phyloP scores from a whole-genome alignment of 371 early-diverging fungal species.

The Mucor ambiguus region DNA sequence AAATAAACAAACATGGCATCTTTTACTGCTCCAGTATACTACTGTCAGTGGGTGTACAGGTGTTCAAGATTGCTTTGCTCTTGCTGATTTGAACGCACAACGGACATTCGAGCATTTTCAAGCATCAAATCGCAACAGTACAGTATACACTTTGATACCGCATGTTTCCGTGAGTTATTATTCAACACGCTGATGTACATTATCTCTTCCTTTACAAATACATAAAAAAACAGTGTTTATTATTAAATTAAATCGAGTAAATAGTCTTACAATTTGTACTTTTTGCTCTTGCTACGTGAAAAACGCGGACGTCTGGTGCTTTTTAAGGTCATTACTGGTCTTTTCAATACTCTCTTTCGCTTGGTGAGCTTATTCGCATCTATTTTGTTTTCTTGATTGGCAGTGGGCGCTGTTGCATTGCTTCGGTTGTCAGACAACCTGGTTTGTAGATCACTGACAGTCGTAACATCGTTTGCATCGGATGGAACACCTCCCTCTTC shows the following conservation, averaged over 20 bases:
- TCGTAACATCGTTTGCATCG: no score
- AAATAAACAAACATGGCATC: constrained; percentile 16
- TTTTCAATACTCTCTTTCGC: not conserved
- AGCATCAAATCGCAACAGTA: no score
- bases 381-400: not conserved
- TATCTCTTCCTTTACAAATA: no score
- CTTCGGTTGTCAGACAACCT: no score
- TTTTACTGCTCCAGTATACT: no score
- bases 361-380: not conserved
- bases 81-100: no score
- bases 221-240: not conserved
- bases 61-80: no score
- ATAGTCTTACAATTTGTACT: not conserved
- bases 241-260: not conserved
- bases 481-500: not conserved
- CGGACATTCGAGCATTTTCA: no score
- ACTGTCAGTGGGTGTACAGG: not conserved
- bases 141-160: no score
- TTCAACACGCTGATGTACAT: no score
- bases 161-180: no score
- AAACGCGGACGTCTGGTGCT: not conserved
- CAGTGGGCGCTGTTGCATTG: not conserved
- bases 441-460: no score
- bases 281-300: not conserved
- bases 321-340: not conserved